phyloP scores from a whole-genome alignment of 1,284 basidiomycete genomes.

The Papiliotrema laurentii region DNA sequence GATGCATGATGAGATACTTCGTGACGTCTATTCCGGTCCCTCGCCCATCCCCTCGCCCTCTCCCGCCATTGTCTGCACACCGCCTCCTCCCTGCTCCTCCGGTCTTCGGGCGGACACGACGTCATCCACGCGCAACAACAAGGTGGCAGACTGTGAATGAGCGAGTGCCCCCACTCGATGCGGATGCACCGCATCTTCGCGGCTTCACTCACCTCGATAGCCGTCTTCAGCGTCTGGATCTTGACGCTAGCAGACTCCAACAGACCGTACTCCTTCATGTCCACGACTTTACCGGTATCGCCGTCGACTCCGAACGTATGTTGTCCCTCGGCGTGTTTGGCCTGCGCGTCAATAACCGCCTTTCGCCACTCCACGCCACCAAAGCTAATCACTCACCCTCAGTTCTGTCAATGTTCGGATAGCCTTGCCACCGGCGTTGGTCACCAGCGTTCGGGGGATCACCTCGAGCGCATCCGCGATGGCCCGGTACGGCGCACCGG shows the following conservation, averaged over 20 bases:
- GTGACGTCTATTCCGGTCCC: conserved; percentile 37
- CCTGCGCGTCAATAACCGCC: conserved; percentile 52
- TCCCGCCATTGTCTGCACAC: conserved; percentile 46
- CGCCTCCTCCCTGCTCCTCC: conserved; percentile 35
- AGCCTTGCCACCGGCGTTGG: conserved; percentile 93
- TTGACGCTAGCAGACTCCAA: conserved; percentile 96
- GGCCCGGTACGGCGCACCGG: conserved; percentile 84
- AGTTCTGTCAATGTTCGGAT: conserved; percentile 90
- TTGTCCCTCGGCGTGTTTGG: conserved; percentile 90
- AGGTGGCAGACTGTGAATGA: conserved; percentile 66
- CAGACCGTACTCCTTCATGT: conserved; percentile 91
- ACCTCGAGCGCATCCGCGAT: conserved; percentile 97
- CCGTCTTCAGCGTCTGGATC: conserved; percentile 96
- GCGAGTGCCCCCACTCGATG: neutral
- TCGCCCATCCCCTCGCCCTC: conserved; percentile 32
- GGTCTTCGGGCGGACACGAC: conserved; percentile 73
- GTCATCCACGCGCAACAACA: conserved; percentile 90
- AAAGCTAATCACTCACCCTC: conserved; percentile 54
- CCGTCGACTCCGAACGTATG: conserved; percentile 91
- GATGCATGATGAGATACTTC: no score
- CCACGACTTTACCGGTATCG: conserved; percentile 87
- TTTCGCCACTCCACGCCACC: no score
- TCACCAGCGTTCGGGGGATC: conserved; percentile 89
- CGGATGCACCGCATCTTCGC: no score
- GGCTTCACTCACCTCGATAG: conserved; percentile 65